Base-by-base conservation (phyloP, 75 land plant species). In the Cryptomeria japonica region DNA sequence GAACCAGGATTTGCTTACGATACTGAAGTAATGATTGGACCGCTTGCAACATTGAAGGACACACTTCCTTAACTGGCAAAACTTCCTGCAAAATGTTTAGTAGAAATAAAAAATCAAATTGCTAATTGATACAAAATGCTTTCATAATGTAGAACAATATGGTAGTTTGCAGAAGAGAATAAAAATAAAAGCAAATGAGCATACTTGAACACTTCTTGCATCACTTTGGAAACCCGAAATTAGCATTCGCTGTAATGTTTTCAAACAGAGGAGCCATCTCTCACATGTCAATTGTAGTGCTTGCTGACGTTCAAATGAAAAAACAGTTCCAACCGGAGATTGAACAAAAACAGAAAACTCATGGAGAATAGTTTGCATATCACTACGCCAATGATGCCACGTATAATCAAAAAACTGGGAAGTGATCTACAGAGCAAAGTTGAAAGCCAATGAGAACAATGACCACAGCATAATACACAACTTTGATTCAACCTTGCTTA, bases 371-470 rank as follows among this genome's bases (percentile, higher is more conserved):
- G 88, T 85, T 79, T 95, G 94, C 32, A 92, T 87, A 89, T 98
- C 99, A 82, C 89, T 89, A 86, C 92, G 94, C 99, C 99, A 98
- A 53, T 96, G 96, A 75, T 92, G 93, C 99, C 99, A 98, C 76
- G 96, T 87, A 86, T 95, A 98, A 51, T 98, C 99, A 89, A 96
- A 98, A 86, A 97, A 89, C 36, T 91, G 99, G 56, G 94, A 91
- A 18, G 97, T 91, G 85, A 98, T 94, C 99, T 98, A 97, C 93
- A 87, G 25, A 41, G 25, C 36, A 80, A 80, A 68, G 47, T n/a
- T 13, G 87, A 85, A 87, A 38, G n/a, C 42, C 31, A 46, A 80
- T 84, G 82, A 47, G 86, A 47, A 53, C 25, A 32, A 53, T 1
- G 0, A 47, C 16, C 58, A n/a, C 22, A 36, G 25, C 41, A 53